phyloP scores from a whole-genome alignment of 2,329 filamentous ascomycete genomes.

The Fusarium stilboides region DNA sequence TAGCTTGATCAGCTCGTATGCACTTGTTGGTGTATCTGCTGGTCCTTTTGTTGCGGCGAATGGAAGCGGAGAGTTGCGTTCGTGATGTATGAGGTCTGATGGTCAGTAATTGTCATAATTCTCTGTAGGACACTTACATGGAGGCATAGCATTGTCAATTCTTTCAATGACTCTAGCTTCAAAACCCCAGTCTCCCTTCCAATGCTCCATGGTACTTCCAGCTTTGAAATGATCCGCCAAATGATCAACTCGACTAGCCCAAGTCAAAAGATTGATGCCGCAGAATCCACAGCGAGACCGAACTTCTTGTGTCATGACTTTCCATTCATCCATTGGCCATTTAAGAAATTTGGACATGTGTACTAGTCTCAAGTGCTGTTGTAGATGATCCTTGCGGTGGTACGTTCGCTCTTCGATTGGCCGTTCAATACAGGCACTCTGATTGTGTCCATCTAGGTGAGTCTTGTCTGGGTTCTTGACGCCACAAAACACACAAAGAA shows the following conservation, averaged over 20 bases:
- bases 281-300: constrained; percentile 61
- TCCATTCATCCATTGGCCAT: constrained; percentile 54
- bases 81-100: constrained; percentile 44
- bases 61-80: constrained; percentile 38
- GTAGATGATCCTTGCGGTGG: constrained; percentile 61
- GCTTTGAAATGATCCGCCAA: constrained; percentile 60
- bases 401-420: constrained; percentile 60
- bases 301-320: constrained; percentile 55
- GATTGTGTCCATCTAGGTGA: constrained; percentile 57
- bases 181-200: constrained; percentile 63
- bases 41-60: constrained; percentile 41
- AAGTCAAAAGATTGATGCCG: constrained; percentile 55
- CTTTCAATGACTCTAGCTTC: constrained; percentile 56
- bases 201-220: constrained; percentile 59
- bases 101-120: background rate
- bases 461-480: constrained; percentile 51
- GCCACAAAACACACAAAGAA: constrained; percentile 57
- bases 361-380: constrained; percentile 59
- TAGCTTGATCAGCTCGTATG: constrained; percentile 39
- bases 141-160: constrained; percentile 61
- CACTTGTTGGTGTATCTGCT: constrained; percentile 42
- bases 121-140: constrained; percentile 49
- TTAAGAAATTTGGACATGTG: constrained; percentile 58
- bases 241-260: constrained; percentile 56
- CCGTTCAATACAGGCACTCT: constrained; percentile 58